Evolutionary conservation across 768 basidiomycete species (phyloP), one percentile per base, ranked within the genome.

Genomic region (Neoboletus subvelutipes): DNA sequence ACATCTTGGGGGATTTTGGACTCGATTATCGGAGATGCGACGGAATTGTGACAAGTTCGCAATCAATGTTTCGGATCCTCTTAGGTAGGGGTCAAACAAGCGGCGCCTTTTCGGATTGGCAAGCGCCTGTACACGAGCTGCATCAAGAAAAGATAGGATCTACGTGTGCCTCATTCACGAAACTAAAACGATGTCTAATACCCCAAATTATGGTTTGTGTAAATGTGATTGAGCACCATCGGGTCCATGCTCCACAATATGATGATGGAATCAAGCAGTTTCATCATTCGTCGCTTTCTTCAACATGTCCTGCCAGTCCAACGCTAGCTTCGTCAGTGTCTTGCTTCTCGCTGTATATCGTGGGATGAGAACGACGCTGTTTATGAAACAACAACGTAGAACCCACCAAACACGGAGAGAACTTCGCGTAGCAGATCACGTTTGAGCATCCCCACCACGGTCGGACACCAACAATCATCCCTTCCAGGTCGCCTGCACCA

Each of bases 351-450:
- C 93, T 94, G 62, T 24, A 17, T 11, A 40, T 20, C 37, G 50
- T 7, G 54, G 1, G 26, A 55, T 56, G 60, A 65, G 59, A 26
- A 45, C 45, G n/a, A 12, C n/a, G 13, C 26, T 15, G 26, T 34
- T 31, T 4, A 28, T 18, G 54, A 24, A 5, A 29, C 17, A 5
- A 29, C 17, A 41, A 45, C 53, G 34, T n/a, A 36, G 37, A 31
- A 74, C 86, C 55, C 62, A 94, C 92, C 88, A 64, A 95, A 92
- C 24, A 89, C 77, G 20, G 76, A 76, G 24, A 95, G 71, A 5
- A 97, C 89, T 45, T 96, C 93, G 55, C 82, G 85, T 39, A 95
- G 73, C 39, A 97, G 73, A 61, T 95, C 93, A 28, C 94, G 85
- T 70, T 95, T 94, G 12, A 79, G 63, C 66, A 92, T 65, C 0